Evolutionary conservation across 345 rosid genomes (phyloP), one percentile per base, ranked within the genome.

Genomic region (Noccaea caerulescens): DNA sequence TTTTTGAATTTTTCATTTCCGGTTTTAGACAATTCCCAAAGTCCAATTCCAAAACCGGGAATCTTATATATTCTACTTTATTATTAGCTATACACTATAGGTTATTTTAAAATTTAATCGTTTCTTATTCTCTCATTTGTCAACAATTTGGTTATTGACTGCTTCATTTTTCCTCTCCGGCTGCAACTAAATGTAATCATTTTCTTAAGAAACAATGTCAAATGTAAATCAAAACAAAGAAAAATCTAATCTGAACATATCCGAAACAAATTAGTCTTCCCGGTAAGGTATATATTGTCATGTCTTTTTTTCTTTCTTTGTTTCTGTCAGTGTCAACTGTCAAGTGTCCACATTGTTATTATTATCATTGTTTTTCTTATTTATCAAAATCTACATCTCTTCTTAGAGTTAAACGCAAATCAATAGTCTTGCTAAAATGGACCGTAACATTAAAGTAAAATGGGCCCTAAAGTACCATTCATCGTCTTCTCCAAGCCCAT

Each of bases 1-100:
- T 32, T 68, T 62, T 76, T 30, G 66, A 76, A 16, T 41, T 39
- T 39, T 25, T 14, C 0, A 43, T 60, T 58, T 60, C 67, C 58
- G 49, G 55, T 66, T 67, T 68, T 13, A 9, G 53, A 50, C 66
- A 47, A 20, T 42, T 51, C 37, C 43, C 70, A 51, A 27, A 27
- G 30, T 27, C 30, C 30, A 27, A 39, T 3, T 51, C 46, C 68
- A 16, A 33, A 39, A 62, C 68, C 46, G 56, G 57, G 63, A 62
- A 62, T 71, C 60, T 33, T 39, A 46, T 70, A 6, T 13, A 12
- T 4, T 8, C 43, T 11, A 67, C n/a, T 49, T 62, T 14, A 10
- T 7, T 50, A 32, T 0, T 18, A 36, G 2, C 5, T 50, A 23
- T 25, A 43, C 0, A 27, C 30, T 27, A 0, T 37, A 7, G 52